Percentiles rank a stretch among this genome's conserved stretches.
Conservation (phyloP, 2,329 filamentous ascomycete genomes). For the Elsinoe fawcettii region DNA sequence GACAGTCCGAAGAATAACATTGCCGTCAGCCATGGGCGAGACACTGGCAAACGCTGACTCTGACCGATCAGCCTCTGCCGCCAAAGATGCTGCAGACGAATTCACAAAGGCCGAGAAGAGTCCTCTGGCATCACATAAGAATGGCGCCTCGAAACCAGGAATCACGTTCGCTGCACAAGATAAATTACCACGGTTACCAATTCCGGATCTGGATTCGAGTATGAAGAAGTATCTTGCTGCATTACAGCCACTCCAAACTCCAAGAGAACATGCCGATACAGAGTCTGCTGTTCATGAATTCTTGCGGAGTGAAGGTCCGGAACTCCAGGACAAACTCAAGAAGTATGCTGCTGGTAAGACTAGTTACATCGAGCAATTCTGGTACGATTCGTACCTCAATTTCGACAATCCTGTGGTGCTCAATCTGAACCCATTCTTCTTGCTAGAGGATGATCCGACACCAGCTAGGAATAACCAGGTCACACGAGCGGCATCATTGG, state of each 20-base stretch:
- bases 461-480: slow-evolving; percentile 95
- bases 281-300: slow-evolving; percentile 76
- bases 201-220: slow-evolving; percentile 75
- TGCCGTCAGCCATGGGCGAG: slow-evolving; percentile 65
- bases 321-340: slow-evolving; percentile 80
- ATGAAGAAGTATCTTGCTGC: slow-evolving; percentile 72
- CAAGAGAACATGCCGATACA: slow-evolving; percentile 76
- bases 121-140: slow-evolving; percentile 43
- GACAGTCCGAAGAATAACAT: slow-evolving; percentile 61
- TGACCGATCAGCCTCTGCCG: slow-evolving; percentile 41
- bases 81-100: slow-evolving; percentile 46
- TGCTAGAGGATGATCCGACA: slow-evolving; percentile 94
- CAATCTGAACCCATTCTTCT: slow-evolving; percentile 95
- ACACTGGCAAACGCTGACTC: slow-evolving; percentile 45
- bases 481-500: slow-evolving; percentile 83
- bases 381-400: slow-evolving; percentile 98
- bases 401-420: slow-evolving; percentile 96
- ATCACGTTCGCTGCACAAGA: slow-evolving; percentile 88
- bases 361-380: slow-evolving; percentile 98
- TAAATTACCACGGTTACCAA: slow-evolving; percentile 81
- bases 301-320: slow-evolving; percentile 68
- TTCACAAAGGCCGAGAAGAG: slow-evolving; percentile 42
- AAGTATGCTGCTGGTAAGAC: slow-evolving; percentile 83
- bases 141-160: slow-evolving; percentile 55
- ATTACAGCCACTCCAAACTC: slow-evolving; percentile 70